Percentiles rank a stretch among this genome's conserved stretches.
phyloP scores from a whole-genome alignment of 768 basidiomycete genomes.

The Lentinula aciculospora region DNA sequence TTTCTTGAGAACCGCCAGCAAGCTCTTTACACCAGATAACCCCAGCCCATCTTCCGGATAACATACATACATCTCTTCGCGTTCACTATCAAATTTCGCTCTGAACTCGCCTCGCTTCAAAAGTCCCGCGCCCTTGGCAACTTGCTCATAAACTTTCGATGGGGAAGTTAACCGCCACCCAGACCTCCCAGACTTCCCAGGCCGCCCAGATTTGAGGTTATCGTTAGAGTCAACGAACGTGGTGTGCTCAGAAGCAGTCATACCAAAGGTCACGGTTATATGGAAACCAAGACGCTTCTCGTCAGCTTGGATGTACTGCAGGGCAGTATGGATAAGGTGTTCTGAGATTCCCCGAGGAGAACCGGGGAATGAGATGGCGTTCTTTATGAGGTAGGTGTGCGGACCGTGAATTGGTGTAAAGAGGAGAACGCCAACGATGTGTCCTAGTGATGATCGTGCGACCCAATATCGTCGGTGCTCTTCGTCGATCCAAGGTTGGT shows the following conservation, averaged over 20 bases:
- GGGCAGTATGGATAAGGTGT: conserved; percentile 39
- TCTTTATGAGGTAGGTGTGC: conserved; percentile 48
- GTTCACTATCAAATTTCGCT: conserved; percentile 19
- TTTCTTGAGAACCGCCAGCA: conserved; percentile 8
- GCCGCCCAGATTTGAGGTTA: too few species aligned
- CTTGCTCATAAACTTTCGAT: conserved; percentile 34
- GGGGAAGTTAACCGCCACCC: conserved; percentile 42
- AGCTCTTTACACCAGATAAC: neutral
- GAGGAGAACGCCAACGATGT: conserved; percentile 45
- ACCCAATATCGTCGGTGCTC: conserved; percentile 55
- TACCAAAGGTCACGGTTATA: conserved; percentile 40
- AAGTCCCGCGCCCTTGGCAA: conserved; percentile 33
- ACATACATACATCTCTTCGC: conserved; percentile 6
- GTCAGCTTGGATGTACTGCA: conserved; percentile 35
- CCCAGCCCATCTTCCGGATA: conserved; percentile 1
- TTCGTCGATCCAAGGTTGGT: conserved; percentile 50
- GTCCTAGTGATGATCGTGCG: conserved; percentile 32
- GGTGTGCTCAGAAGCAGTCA: conserved; percentile 32
- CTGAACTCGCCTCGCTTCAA: conserved; percentile 38
- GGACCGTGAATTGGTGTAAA: conserved; percentile 37
- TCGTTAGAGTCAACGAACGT: neutral
- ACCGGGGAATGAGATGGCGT: conserved; percentile 45
- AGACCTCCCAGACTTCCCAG: too few species aligned
- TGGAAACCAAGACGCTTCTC: conserved; percentile 17
- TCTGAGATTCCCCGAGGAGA: conserved; percentile 53